phyloP scores from a whole-genome alignment of 768 basidiomycete genomes.

The Leccinum obscurum region DNA sequence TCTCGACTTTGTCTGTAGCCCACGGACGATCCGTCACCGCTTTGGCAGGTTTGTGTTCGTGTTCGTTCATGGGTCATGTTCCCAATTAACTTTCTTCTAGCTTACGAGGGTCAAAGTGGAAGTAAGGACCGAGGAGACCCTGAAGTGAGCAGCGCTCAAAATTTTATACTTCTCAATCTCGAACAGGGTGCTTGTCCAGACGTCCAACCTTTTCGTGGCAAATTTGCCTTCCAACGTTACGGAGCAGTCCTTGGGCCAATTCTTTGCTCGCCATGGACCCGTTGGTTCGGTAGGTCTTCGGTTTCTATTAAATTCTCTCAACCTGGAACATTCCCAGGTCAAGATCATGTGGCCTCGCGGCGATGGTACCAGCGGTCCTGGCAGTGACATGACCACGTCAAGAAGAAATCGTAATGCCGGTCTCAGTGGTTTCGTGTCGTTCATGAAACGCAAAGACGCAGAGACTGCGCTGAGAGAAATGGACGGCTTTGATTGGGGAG shows the following conservation, averaged over 20 bases:
- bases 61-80: neutral
- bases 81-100: slow-evolving; percentile 34
- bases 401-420: slow-evolving; percentile 72
- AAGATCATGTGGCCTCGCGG: slow-evolving; percentile 99
- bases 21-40: slow-evolving; percentile 84
- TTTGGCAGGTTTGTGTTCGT: slow-evolving; percentile 66
- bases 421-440: slow-evolving; percentile 94
- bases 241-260: slow-evolving; percentile 81
- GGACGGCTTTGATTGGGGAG: slow-evolving; percentile 96
- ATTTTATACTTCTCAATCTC: neutral
- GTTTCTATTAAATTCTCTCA: neutral
- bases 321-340: slow-evolving; percentile 49
- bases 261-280: slow-evolving; percentile 92
- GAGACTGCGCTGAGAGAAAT: slow-evolving; percentile 85
- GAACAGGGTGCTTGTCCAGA: slow-evolving; percentile 45
- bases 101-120: slow-evolving; percentile 89
- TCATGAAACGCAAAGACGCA: slow-evolving; percentile 91
- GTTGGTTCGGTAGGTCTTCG: slow-evolving; percentile 73
- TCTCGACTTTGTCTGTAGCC: slow-evolving; percentile 33
- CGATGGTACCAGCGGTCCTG: slow-evolving; percentile 66
- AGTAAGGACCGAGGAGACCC: slow-evolving; percentile 89
- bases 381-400: slow-evolving; percentile 71
- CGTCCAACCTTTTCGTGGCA: slow-evolving; percentile 94
- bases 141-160: slow-evolving; percentile 49
- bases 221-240: slow-evolving; percentile 88